Percentiles rank a stretch among this genome's conserved stretches.
phyloP scores from a whole-genome alignment of 2,329 filamentous ascomycete genomes.

The Madurella fahalii region DNA sequence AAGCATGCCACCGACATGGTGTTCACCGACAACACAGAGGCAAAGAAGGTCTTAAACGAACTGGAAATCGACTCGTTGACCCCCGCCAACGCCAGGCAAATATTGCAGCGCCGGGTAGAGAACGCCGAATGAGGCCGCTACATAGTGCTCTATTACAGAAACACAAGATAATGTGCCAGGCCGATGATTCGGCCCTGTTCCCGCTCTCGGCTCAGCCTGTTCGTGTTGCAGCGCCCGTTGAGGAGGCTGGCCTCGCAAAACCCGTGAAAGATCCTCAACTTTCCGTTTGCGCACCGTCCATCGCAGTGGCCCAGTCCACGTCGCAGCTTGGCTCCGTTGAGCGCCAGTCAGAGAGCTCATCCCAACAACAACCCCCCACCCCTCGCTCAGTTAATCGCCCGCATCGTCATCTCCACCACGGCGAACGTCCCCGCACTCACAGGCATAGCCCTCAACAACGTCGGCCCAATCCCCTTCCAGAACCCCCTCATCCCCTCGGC shows the following conservation, averaged over 20 bases:
- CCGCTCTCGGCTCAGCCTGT: neutral
- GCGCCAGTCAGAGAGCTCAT: neutral
- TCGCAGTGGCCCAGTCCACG: neutral
- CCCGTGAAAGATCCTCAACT: conserved; percentile 2
- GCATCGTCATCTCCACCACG: conserved; percentile 66
- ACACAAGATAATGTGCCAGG: conserved; percentile 2
- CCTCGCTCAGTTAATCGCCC: conserved; percentile 47
- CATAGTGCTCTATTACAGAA: conserved; percentile 1
- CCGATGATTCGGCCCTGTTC: neutral
- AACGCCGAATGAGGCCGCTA: conserved; percentile 28
- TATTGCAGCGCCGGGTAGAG: conserved; percentile 65
- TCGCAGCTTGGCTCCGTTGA: neutral
- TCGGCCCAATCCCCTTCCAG: conserved; percentile 92
- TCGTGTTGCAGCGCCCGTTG: conserved; percentile 1
- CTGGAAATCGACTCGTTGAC: conserved; percentile 58
- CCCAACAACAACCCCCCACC: neutral
- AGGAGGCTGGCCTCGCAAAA: neutral
- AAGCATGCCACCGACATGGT: conserved; percentile 51
- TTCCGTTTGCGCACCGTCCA: neutral
- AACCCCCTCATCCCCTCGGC: conserved; percentile 77
- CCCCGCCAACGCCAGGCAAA: conserved; percentile 60
- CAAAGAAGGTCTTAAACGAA: conserved; percentile 57
- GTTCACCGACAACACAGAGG: conserved; percentile 55
- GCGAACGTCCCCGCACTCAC: conserved; percentile 98
- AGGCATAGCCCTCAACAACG: conserved; percentile 90